Evolutionary conservation across 2,329 filamentous ascomycete species (phyloP), one percentile per base, ranked within the genome.

Genomic region (Penicillium capsulatum): DNA sequence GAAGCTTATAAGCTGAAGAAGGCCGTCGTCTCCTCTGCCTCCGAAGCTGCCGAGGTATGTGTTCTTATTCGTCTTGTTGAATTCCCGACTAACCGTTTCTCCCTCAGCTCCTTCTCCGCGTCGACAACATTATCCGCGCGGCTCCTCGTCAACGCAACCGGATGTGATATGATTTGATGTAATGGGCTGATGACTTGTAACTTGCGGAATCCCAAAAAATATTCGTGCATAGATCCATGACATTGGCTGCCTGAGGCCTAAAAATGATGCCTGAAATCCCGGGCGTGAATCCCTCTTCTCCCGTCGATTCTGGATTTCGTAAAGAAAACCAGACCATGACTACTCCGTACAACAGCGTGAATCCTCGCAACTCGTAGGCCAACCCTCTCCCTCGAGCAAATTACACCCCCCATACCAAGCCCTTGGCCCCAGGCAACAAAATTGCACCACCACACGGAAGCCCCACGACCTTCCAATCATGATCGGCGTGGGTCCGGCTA

Each of bases 1-100:
- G 92, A 98, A 73, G 94, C 88, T 67, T 97, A 96, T 76, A 98
- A 98, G 77, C 72, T 98, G 64, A 98, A 98, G 80, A 84, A 81
- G 64, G 92, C 92, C n/a, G 92, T 98, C 38, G 92, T 98, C 36
- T 94, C 86, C 37, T 95, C 89, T 46, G 92, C 92, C 15, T 94
- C 88, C 42, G 92, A 98, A 71, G 92, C 92, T 48, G 90, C 92
- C 51, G 92, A 98, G 79, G 88, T 94, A 75, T 73, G 81, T 45
- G 65, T 22, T 13, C 20, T 29, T n/a, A n/a, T n/a, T n/a, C n/a
- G n/a, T n/a, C n/a, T n/a, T n/a, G n/a, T n/a, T n/a, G n/a, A n/a
- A n/a, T n/a, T n/a, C n/a, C n/a, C n/a, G n/a, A n/a, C n/a, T n/a
- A n/a, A n/a, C n/a, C n/a, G n/a, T n/a, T n/a, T n/a, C n/a, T n/a